Base-by-base conservation (phyloP, 108 stramenopile species). In the Nitzschia sp. region DNA sequence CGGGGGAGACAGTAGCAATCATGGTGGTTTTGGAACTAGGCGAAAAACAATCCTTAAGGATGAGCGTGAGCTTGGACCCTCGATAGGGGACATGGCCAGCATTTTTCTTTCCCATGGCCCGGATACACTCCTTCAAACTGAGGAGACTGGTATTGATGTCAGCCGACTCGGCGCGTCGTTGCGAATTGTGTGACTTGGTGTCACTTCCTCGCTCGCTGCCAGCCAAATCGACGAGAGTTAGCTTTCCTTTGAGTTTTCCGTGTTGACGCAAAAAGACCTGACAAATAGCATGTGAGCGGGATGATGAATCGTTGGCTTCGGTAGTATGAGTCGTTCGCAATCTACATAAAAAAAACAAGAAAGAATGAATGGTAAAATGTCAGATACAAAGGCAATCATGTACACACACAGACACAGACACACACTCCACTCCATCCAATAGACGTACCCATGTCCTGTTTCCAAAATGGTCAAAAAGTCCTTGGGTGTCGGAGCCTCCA, bases 141-240 rank as follows among this genome's bases (percentile, higher is more conserved):
- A 99, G 82, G 2, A 99, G 79, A 10, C 83, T 86, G 51, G 97
- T 98, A 78, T 99, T 99, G 76, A 98, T 99, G 37, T 98, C 97
- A 10, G 98, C 93, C 29, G 92, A 90, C 75, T 98, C 99, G 8
- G 95, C 81, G 2, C 97, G 80, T 29, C 97, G 71, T 67, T 96
- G 95, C 14, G 94, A 75, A 72, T 97, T 95, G 83, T 99, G 98
- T 22, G 77, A 79, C 73, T 96, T 97, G 25, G 97, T 97, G 72
- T 99, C 98, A 24, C 51, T 74, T 3, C 96, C 98, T 0, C 99
- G 87, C 72, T 99, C 99, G 56, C 84, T 88, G 3, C 98, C 99
- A 0, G 99, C 99, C 22, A 99, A 71, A 64, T 99, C 99, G 24
- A 99, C 97, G 48, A 99, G 71, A 43, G 80, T 84, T 0, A 99